Base-by-base conservation (phyloP, 345 rosid species). In the Noccaea bulbosa region DNA sequence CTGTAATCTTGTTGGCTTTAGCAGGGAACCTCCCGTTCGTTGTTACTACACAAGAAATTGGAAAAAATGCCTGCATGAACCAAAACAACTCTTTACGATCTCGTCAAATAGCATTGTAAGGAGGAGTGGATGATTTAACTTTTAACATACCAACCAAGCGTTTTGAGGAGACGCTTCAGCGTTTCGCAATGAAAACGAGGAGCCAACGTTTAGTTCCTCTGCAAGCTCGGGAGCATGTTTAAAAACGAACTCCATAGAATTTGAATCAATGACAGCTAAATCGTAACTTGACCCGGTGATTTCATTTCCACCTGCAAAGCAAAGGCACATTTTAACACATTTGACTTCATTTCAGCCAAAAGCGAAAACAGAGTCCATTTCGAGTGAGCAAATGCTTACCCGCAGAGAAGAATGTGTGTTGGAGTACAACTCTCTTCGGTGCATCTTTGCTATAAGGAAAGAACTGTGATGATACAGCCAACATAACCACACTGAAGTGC, bases 361-460 rank as follows among this genome's bases (percentile, higher is more conserved):
- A 54, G 17, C 30, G 5, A 30, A 2, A 50, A 41, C 37, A 44
- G 44, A 27, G 5, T 51, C 10, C n/a, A 11, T 75, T 62, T 35
- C 1, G 10, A 6, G 8, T 35, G 62, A 33, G 14, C 5, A 60
- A 53, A 39, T 27, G 64, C 56, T 91, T 91, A 94, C 99, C 99
- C 5, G 79, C 35, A 65, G 96, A 88, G 56, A 82, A 32, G 67
- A 83, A 60, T 20, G 99, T 86, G 52, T 94, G 91, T 81, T 94
- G 98, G 65, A 94, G 77, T 72, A 94, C 77, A 76, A 88, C 85
- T 81, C 97, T 91, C 85, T 94, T 94, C 6, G 95, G 98, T 43
- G 99, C 97, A 67, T 76, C 82, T 14, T 64, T 83, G 81, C 95
- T 88, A 76, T 94, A 94, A 14, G 99, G 99, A 79, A 94, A 94